phyloP scores from a whole-genome alignment of 1,139 yeast genomes.

The Hansenula sp. region DNA sequence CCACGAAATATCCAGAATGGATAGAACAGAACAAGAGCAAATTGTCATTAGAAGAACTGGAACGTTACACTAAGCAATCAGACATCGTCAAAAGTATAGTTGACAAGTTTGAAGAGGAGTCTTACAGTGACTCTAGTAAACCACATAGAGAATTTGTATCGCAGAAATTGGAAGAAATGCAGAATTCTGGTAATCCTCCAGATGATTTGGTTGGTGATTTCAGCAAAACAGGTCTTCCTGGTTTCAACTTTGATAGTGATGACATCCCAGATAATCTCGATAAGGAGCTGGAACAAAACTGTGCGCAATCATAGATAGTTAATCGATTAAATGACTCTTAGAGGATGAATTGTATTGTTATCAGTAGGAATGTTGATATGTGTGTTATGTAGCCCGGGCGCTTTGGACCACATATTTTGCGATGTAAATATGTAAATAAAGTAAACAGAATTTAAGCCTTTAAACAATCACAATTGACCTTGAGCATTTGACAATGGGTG shows the following conservation, averaged over 20 bases:
- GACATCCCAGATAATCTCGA: conserved; percentile 47
- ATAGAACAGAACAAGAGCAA: conserved; percentile 38
- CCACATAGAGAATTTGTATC: conserved; percentile 51
- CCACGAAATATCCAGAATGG: conserved; percentile 47
- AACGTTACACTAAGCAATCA: conserved; percentile 50
- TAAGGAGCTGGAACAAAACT: conserved; percentile 35
- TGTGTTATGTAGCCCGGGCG: neutral
- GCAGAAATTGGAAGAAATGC: conserved; percentile 60
- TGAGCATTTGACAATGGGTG: neutral
- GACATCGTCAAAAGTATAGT: conserved; percentile 50
- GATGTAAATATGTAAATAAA: neutral
- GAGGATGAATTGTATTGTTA: neutral
- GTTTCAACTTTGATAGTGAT: conserved; percentile 41
- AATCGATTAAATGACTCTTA: neutral
- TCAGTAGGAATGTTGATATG: neutral
- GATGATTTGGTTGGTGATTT: conserved; percentile 68
- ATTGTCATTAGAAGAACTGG: conserved; percentile 43
- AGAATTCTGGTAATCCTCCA: conserved; percentile 89
- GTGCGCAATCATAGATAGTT: conserved; percentile 16
- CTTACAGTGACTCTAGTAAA: conserved; percentile 47
- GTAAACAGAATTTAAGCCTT: neutral
- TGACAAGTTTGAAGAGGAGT: conserved; percentile 50
- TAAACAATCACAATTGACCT: neutral
- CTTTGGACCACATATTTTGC: neutral
- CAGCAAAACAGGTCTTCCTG: conserved; percentile 43